Evolutionary conservation across 2,329 filamentous ascomycete genomes (phyloP), one percentile per base, ranked within the genome.

Genomic region (Westerdykella aurantiaca): DNA sequence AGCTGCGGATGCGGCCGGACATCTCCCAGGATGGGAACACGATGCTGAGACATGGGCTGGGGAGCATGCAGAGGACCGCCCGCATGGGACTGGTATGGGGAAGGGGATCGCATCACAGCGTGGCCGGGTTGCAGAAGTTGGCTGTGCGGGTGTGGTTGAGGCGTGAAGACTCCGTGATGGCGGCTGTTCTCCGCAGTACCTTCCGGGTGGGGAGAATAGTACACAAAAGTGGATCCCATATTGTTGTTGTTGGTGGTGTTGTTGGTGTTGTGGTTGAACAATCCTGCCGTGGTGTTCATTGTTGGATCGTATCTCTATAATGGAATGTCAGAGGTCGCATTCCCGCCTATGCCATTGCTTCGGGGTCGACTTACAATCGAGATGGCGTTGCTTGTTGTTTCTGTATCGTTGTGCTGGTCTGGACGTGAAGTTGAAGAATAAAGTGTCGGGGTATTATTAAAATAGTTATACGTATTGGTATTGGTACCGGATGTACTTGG

Each of bases 201-300:
- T 57, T 93, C 86, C 53, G 85, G 82, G 55, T 29, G 25, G 25
- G 25, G 25, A 9, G 25, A 29, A 12, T 91, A 95, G 77, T 90
- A 93, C 78, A 86, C 90, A 76, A 89, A 94, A 46, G 86, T 75
- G 53, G 83, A 80, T 71, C 78, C 81, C 76, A 86, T 80, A 88
- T 88, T 73, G 71, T 48, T 47, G 46, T 48, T 58, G 50, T 51
- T 45, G 41, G 39, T 57, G 50, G 51, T 52, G 51, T 29, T 29
- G 25, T 29, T 29, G 25, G 4, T 29, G 11, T 29, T 29, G 11
- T 29, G 4, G 25, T 29, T 29, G 25, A 29, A 29, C 25, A 29
- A 29, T 29, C 25, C 25, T 29, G 25, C 25, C 25, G 25, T 29
- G 25, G 25, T 29, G 25, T 29, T 29, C 25, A 29, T 29, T 29